Conservation (phyloP, 2,329 filamentous ascomycete genomes). For the Aspergillus latus region DNA sequence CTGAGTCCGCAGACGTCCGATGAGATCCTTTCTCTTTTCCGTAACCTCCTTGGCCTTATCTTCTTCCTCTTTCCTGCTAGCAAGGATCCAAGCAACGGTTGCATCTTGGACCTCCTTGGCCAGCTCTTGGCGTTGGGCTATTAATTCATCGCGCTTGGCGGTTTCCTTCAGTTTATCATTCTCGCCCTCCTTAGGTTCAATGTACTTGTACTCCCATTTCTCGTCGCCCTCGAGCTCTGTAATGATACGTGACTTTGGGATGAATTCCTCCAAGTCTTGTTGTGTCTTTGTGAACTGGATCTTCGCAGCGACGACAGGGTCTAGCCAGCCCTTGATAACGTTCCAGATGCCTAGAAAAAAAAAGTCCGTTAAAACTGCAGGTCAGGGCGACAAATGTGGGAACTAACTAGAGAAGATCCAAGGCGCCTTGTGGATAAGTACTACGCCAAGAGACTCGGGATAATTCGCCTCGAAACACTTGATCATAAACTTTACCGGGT, state of each 20-base stretch:
- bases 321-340: constrained; percentile 92
- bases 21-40: constrained; percentile 61
- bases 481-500: constrained; percentile 98
- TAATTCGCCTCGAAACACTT: constrained; percentile 99
- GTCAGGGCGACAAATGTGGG: neutral
- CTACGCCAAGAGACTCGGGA: constrained; percentile 83
- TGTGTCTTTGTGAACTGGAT: constrained; percentile 86
- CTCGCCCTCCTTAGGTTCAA: constrained; percentile 73
- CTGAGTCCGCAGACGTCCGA: constrained; percentile 64
- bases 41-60: constrained; percentile 53
- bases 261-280: constrained; percentile 75
- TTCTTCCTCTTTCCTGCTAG: constrained; percentile 46
- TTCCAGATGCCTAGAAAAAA: constrained; percentile 75
- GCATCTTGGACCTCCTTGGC: constrained; percentile 71
- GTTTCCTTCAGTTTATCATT: constrained; percentile 72
- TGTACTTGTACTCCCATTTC: constrained; percentile 78
- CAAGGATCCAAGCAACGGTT: constrained; percentile 72
- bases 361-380: neutral
- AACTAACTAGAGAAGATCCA: constrained; percentile 88
- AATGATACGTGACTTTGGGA: constrained; percentile 68
- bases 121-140: constrained; percentile 63
- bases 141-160: constrained; percentile 61
- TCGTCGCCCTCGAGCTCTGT: constrained; percentile 85
- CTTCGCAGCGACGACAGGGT: constrained; percentile 92
- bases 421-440: constrained; percentile 92